Conservation (phyloP, 768 basidiomycete genomes). For the Lactarius pseudohatsudake region DNA sequence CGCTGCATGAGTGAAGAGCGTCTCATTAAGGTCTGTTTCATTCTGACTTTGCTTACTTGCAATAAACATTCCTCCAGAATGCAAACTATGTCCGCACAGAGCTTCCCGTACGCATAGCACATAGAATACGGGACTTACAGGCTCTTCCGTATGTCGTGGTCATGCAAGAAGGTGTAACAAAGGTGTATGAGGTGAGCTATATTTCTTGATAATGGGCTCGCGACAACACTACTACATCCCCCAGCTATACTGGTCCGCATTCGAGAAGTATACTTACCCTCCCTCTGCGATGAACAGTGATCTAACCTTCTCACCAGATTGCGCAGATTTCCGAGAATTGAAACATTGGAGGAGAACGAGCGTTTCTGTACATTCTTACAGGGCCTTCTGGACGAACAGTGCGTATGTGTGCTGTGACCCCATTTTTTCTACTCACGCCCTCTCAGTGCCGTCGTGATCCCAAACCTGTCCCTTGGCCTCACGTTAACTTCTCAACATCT, state of each 20-base stretch:
- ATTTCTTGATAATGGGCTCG: neutral
- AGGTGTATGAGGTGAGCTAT: constrained; percentile 73
- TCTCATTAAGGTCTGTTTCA: constrained; percentile 60
- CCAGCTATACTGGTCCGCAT: constrained; percentile 86
- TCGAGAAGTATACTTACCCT: constrained; percentile 61
- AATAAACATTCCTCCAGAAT: constrained; percentile 47
- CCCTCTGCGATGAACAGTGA: neutral
- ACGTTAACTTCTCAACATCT: constrained; percentile 83
- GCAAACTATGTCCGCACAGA: constrained; percentile 91
- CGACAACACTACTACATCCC: constrained; percentile 5
- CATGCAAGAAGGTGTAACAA: constrained; percentile 78
- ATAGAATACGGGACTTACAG: constrained; percentile 85
- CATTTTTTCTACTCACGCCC: neutral
- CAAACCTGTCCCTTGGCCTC: constrained; percentile 77
- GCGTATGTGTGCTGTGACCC: constrained; percentile 33
- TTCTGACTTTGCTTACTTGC: constrained; percentile 6
- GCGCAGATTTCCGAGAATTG: constrained; percentile 71
- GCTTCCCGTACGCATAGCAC: constrained; percentile 83
- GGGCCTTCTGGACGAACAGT: constrained; percentile 75
- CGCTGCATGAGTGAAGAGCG: constrained; percentile 77
- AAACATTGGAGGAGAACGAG: constrained; percentile 70
- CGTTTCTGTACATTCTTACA: constrained; percentile 73
- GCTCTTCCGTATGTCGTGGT: constrained; percentile 83
- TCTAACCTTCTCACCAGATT: constrained; percentile 28
- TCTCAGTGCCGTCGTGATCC: constrained; percentile 70